Base-by-base conservation (phyloP, 2,329 filamentous ascomycete species). In the Fusarium miscanthi region DNA sequence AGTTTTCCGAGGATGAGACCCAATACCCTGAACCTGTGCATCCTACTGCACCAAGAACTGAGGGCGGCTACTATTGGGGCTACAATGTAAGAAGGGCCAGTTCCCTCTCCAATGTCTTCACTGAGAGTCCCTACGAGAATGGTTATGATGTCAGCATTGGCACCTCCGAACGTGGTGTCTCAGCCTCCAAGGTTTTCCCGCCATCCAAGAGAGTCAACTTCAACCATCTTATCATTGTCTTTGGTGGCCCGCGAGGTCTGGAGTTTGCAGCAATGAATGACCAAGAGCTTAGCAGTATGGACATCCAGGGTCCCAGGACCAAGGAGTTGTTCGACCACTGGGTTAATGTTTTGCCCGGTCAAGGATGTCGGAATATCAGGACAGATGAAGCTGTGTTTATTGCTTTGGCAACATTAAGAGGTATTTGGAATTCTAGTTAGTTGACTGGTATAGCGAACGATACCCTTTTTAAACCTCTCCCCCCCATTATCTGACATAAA, bases 41-140 rank as follows among this genome's bases (percentile, higher is more conserved):
- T 40, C 92, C 93, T 0, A 85, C 88, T 31, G 83, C 87, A 6
- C 94, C 94, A 2, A 88, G 94, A 63, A 91, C 92, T 58, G 90
- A 94, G 71, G 89, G 85, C 3, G 94, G 94, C 0, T 96, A 94
- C 81, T 97, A 95, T 82, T 97, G 94, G 94, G 94, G 94, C 49
- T 97, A 92, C 80, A 87, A 84, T 13, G 89, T 94, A 7, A 89
- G 94, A 31, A 89, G 87, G 69, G 91, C 91, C 40, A 77, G 81
- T 8, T 91, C 89, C 6, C 86, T 97, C 9, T 92, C 92, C 9
- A 84, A 87, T 9, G 89, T 97, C 12, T 94, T 95, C 77, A 94
- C 93, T 8, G 93, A 95, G 79, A 91, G 89, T 73, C 87, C 89
- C 1, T 94, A 89, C 78, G 89, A 93, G 62, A 90, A 89, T 49